Evolutionary conservation across 768 basidiomycete species (phyloP).

Genomic region (Scleroderma citrinum): DNA sequence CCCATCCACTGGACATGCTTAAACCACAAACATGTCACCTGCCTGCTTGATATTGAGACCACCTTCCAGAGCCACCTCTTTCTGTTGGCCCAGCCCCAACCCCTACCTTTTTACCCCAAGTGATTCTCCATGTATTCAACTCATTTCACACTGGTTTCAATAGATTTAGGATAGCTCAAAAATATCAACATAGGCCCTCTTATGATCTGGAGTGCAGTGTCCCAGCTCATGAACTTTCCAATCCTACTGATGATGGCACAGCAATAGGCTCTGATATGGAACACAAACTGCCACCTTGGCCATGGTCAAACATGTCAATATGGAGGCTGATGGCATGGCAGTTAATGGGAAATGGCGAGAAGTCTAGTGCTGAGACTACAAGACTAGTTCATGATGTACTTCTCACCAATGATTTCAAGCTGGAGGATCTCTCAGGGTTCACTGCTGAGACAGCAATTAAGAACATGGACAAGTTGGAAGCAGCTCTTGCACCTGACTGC

Average conservation of each 20-base stretch:
- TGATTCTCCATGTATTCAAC: constrained; percentile 12
- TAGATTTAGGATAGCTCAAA: constrained; percentile 9
- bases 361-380: not conserved
- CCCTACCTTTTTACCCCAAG: too few relatives aligned
- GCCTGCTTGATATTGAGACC: too few relatives aligned
- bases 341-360: not conserved
- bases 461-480: not conserved
- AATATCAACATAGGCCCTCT: constrained; percentile 9
- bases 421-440: constrained; percentile 1
- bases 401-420: not conserved
- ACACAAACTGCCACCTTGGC: not conserved
- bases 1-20: too few relatives aligned
- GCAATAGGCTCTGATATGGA: too few relatives aligned
- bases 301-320: constrained; percentile 4
- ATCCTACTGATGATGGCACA: not conserved
- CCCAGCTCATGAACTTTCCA: not conserved
- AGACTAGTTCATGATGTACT: not conserved
- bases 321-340: constrained; percentile 3
- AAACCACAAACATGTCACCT: too few relatives aligned
- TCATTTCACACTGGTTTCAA: constrained; percentile 10
- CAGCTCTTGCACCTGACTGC: not conserved
- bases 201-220: constrained; percentile 2
- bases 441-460: not conserved
- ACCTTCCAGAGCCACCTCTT: too few relatives aligned
- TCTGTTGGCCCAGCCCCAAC: too few relatives aligned